Percentiles rank a stretch among this genome's conserved stretches.
phyloP scores from a whole-genome alignment of 768 basidiomycete genomes.

The Saitozyma sp. region DNA sequence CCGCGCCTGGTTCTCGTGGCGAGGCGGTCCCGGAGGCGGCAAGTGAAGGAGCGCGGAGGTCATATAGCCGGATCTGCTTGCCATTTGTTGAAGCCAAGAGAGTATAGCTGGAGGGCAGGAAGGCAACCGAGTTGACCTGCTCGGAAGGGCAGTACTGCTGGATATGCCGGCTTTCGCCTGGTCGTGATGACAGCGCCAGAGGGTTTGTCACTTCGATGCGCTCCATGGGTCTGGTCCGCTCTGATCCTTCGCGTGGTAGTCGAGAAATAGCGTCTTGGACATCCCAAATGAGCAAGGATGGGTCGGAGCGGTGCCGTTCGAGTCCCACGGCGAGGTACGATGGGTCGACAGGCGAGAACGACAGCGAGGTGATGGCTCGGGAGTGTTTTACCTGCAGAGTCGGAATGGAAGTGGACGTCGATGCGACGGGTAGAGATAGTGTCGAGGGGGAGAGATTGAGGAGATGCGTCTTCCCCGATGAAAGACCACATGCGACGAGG shows the following conservation, averaged over 20 bases:
- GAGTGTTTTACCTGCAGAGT: slow-evolving; percentile 32
- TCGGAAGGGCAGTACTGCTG: slow-evolving; percentile 45
- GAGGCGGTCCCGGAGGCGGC: neutral
- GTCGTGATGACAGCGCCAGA: slow-evolving; percentile 10
- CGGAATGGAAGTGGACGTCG: slow-evolving; percentile 10
- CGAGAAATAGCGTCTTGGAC: slow-evolving; percentile 26
- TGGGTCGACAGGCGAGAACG: slow-evolving; percentile 37
- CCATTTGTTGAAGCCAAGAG: slow-evolving; percentile 34
- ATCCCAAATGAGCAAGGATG: slow-evolving; percentile 45
- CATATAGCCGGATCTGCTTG: slow-evolving; percentile 37
- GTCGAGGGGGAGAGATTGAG: slow-evolving; percentile 39
- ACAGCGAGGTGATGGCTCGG: slow-evolving; percentile 34
- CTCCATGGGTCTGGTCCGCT: slow-evolving; percentile 25
- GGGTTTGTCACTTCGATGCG: slow-evolving; percentile 31
- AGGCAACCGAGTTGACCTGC: slow-evolving; percentile 36
- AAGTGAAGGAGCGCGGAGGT: slow-evolving; percentile 28
- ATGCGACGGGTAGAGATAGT: slow-evolving; percentile 16
- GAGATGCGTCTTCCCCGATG: slow-evolving; percentile 36
- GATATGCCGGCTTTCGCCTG: slow-evolving; percentile 30
- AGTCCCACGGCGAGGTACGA: slow-evolving; percentile 42
- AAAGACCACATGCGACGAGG: slow-evolving; percentile 38
- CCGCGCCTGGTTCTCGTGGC: slow-evolving; percentile 9
- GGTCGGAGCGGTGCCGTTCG: slow-evolving; percentile 43
- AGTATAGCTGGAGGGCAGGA: slow-evolving; percentile 22
- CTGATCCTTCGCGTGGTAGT: slow-evolving; percentile 14